These are phyloP conservation scores for Umbilicaria muhlenbergii DNA, from an alignment of 495 filamentous ascomycete species.

Conservation along the genomic window DNA sequence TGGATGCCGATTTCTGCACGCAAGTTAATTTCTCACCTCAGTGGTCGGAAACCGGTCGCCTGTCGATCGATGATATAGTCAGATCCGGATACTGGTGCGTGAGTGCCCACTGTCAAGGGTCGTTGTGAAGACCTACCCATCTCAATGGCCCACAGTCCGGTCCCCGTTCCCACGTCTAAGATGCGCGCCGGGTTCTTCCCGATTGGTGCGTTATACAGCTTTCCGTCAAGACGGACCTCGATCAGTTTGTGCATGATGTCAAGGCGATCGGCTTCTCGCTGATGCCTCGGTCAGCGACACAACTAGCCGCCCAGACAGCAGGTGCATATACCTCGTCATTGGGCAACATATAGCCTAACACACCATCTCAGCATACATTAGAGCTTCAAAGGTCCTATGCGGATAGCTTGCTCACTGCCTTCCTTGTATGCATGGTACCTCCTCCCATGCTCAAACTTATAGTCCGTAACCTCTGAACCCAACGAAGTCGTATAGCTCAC, in stretches of 20 bases:
- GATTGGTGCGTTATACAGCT: constrained; percentile 36
- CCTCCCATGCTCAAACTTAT: constrained; percentile 30
- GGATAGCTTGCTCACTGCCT: constrained; percentile 12
- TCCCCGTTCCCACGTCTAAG: constrained; percentile 32
- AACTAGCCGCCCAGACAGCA: background rate
- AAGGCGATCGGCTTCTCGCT: constrained; percentile 23
- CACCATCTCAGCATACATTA: background rate
- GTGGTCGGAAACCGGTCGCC: too few species aligned
- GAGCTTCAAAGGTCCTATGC: background rate
- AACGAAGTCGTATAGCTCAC: constrained; percentile 24
- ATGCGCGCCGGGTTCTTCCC: constrained; percentile 20
- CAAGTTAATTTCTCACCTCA: too few species aligned
- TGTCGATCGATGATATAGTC: too few species aligned
- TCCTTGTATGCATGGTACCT: constrained; percentile 29
- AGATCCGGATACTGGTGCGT: too few species aligned
- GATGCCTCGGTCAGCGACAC: background rate
- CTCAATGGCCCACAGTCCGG: constrained; percentile 37
- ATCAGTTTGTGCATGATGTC: constrained; percentile 53
- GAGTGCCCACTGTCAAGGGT: too few species aligned
- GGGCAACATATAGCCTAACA: constrained; percentile 23
- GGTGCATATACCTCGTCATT: constrained; percentile 28
- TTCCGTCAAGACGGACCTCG: constrained; percentile 31
- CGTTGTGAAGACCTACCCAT: constrained; percentile 19
- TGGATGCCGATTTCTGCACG: too few species aligned
- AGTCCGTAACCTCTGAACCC: constrained; percentile 35